phyloP scores from a whole-genome alignment of 2,329 filamentous ascomycete species.

The Teratosphaeriaceae sp. region DNA sequence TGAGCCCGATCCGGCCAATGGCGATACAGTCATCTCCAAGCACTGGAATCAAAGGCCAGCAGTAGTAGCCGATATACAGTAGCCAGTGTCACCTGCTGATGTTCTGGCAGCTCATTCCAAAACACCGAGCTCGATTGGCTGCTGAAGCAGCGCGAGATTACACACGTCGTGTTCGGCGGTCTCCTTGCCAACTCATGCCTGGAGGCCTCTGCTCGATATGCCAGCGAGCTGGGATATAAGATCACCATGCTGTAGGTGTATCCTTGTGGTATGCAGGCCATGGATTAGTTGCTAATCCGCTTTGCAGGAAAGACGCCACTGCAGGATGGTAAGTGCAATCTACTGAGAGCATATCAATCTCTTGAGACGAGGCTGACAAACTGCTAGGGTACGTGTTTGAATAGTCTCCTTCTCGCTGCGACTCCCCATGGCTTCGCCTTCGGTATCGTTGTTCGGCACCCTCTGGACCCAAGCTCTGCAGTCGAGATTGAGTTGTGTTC shows the following conservation, averaged over 20 bases:
- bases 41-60: slow-evolving; percentile 5
- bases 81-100: background rate
- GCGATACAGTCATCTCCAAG: slow-evolving; percentile 3
- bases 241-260: background rate
- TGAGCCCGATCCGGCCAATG: slow-evolving; percentile 3
- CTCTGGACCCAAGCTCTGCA: no score
- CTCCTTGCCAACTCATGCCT: background rate
- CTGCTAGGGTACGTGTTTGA: no score
- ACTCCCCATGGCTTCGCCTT: no score
- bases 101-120: background rate
- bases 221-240: background rate
- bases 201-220: background rate
- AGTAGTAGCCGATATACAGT: background rate
- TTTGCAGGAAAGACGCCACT: background rate
- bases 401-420: no score
- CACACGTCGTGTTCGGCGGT: background rate
- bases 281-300: background rate
- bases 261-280: background rate
- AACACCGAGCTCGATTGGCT: slow-evolving; percentile 1
- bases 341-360: no score
- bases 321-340: no score
- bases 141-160: background rate
- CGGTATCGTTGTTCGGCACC: no score
- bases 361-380: no score
- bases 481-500: no score